Base-by-base conservation (phyloP, 345 rosid genomes). In the Durio zibethinus region DNA sequence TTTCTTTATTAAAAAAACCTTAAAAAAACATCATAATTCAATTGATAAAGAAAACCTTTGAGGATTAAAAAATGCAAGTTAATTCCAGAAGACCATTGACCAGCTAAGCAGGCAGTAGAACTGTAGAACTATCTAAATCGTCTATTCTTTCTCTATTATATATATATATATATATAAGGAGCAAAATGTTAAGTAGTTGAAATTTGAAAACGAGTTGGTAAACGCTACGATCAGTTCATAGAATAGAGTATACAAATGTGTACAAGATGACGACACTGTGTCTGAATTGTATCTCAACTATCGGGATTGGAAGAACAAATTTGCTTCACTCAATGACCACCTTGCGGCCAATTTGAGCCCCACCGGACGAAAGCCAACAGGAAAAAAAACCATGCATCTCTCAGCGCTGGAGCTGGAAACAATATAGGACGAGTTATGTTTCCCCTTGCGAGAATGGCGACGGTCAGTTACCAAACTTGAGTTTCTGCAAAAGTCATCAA, bases 401-500 rank as follows among this genome's bases (percentile, higher is more conserved):
- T 3, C 52, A 5, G 31, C 16, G 14, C 25, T 23, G 65, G 48
- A 56, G 83, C 64, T 79, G 71, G 57, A 45, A 62, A 47, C 10
- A 62, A 78, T 83, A 45, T 76, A 78, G 1, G 81, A 76, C 14
- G 81, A 82, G 75, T 70, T 80, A 59, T 73, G 84, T 1, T 56
- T n/a, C 80, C 91, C 85, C 79, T 91, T 91, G 16, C 84, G 76
- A 5, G 85, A 68, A 56, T 60, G 79, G 54, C 73, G 50, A n/a
- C 31, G 64, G 5, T 80, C 85, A 18, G 73, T 48, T 43, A 25
- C 81, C 62, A 79, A 74, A 62, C 84, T 79, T 2, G 84, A 79
- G 77, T 52, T 85, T 82, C 91, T 88, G 86, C 82, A 79, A 8
- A 75, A 76, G 10, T 60, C 35, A 40, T 38, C 70, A 76, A 75